Evolutionary conservation across 306 rosid species (phyloP).

Genomic region (Inga laurina): DNA sequence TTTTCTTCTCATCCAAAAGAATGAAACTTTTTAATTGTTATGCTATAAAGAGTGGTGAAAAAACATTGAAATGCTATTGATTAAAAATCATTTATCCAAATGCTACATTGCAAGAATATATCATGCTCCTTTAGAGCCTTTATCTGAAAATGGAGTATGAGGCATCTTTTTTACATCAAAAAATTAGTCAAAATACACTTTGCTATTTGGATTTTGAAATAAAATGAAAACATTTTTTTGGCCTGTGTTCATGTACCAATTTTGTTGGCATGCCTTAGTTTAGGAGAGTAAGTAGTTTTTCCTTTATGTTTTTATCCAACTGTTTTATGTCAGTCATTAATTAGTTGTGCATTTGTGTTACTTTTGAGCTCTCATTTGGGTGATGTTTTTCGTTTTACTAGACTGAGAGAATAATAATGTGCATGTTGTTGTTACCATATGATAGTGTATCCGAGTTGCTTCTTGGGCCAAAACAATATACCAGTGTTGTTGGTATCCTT

Average conservation of each 20-base stretch:
- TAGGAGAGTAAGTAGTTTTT: neutral
- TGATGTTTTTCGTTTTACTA: conserved; percentile 29
- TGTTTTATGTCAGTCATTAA: neutral
- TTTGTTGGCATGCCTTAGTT: neutral
- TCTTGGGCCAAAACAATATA: conserved; percentile 97
- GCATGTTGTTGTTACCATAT: conserved; percentile 98
- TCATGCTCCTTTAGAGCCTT: conserved; percentile 86
- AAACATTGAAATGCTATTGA: too few species aligned
- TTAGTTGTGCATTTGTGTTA: neutral
- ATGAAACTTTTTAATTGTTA: too few species aligned
- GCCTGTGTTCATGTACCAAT: neutral
- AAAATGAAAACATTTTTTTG: neutral
- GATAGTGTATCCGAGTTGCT: conserved; percentile 99
- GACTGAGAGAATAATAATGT: conserved; percentile 28
- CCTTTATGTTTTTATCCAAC: neutral
- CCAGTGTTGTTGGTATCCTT: conserved; percentile 98
- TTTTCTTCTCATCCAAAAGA: too few species aligned
- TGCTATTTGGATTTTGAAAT: neutral
- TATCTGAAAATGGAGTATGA: conserved; percentile 46
- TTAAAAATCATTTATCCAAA: too few species aligned
- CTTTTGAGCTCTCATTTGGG: conserved; percentile 13
- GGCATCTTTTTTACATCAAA: conserved; percentile 3
- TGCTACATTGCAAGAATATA: conserved; percentile 97
- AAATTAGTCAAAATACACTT: neutral
- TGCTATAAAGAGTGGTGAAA: too few species aligned